Evolutionary conservation across 257 asterid species (phyloP), one percentile per base, ranked within the genome.

Genomic region (Gentiana macrophylla): DNA sequence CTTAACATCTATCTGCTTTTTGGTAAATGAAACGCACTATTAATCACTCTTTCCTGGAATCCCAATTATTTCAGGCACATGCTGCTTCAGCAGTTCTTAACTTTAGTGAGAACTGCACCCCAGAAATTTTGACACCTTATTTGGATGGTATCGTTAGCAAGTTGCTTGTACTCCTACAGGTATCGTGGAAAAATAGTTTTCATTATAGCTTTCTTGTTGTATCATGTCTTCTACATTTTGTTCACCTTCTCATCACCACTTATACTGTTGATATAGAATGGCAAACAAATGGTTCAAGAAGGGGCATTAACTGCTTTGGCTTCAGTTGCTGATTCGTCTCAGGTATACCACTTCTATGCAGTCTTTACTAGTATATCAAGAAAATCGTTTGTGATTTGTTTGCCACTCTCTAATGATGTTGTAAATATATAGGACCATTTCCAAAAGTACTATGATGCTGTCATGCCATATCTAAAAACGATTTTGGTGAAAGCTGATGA

Each of bases 231-330:
- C 32, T 24, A 24, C 24, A 2, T 3, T 61, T 1, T 2, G 8
- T 50, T 35, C 36, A n/a, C 4, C 12, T 53, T 41, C 46, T 41
- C 46, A 41, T 11, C 8, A 1, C 65, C 35, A 24, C 15, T 48
- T 37, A 50, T 68, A 54, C 11, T 56, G 5, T 24, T 37, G 55
- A 73, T 79, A 72, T 78, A 89, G 97, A 86, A 89, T 60, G 77
- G 95, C 58, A 89, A 89, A 60, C 97, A 89, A 89, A 89, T 89
- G 97, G 97, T 89, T 63, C 97, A 89, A 70, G 97, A 89, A 75
- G 97, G 97, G 65, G 94, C 97, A 68, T 76, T 89, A 58, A 89
- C 94, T 46, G 97, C 94, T 53, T 77, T 89, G 67, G 97, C 97
- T 60, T 85, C 97, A 11, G 97, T 89, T 11, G 97, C 97, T n/a